phyloP scores from a whole-genome alignment of 2,329 filamentous ascomycete genomes.

The Rutstroemia sp. region DNA sequence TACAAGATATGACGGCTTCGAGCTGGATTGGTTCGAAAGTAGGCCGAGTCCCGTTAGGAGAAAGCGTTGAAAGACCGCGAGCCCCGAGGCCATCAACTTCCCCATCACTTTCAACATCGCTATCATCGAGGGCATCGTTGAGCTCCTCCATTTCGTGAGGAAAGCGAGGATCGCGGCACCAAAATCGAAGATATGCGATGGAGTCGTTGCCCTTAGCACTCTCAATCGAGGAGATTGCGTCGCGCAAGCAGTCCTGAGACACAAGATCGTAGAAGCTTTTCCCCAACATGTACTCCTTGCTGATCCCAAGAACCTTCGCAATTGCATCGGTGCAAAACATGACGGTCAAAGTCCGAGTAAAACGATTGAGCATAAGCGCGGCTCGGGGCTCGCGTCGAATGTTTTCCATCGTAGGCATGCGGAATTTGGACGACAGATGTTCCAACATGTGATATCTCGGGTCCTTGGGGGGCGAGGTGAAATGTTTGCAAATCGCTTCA shows the following conservation, averaged over 20 bases:
- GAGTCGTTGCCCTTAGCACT: slow-evolving; percentile 86
- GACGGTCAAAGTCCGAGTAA: slow-evolving; percentile 72
- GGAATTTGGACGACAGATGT: slow-evolving; percentile 76
- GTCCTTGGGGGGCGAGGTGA: slow-evolving; percentile 73
- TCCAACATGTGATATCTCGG: slow-evolving; percentile 87
- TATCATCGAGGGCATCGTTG: slow-evolving; percentile 35
- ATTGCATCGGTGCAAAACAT: slow-evolving; percentile 82
- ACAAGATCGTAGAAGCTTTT: slow-evolving; percentile 87
- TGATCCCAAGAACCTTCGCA: slow-evolving; percentile 65
- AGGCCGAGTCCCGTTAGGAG: slow-evolving; percentile 19
- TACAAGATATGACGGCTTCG: slow-evolving; percentile 86
- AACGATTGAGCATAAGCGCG: slow-evolving; percentile 78
- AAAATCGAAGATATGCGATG: slow-evolving; percentile 82
- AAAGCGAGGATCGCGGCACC: slow-evolving; percentile 67
- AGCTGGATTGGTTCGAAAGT: slow-evolving; percentile 52
- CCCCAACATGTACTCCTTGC: slow-evolving; percentile 60
- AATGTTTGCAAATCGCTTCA: slow-evolving; percentile 30
- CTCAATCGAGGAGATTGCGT: slow-evolving; percentile 73
- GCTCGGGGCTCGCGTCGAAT: slow-evolving; percentile 71
- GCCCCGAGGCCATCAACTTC: slow-evolving; percentile 1
- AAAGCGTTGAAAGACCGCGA: neutral
- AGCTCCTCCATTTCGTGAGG: slow-evolving; percentile 38
- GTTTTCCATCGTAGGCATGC: slow-evolving; percentile 43
- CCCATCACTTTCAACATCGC: slow-evolving; percentile 29
- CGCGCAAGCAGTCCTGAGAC: slow-evolving; percentile 64